These are phyloP conservation scores for Liriodendron chinense DNA, from an alignment of 164 flowering plant genomes.

Conservation along the genomic window DNA sequence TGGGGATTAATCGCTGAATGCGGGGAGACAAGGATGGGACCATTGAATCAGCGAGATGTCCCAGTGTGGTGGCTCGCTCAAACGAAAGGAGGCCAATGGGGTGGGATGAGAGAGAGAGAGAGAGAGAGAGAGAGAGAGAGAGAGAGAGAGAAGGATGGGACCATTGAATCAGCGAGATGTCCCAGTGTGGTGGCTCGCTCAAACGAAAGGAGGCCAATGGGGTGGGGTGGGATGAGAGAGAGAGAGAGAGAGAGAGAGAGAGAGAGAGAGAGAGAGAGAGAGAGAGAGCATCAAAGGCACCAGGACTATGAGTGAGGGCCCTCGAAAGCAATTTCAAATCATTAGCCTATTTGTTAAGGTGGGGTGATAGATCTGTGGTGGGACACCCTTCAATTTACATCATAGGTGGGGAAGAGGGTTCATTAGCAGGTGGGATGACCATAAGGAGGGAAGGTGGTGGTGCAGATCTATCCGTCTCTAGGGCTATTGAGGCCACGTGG, in stretches of 20 bases:
- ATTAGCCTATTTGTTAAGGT: neutral
- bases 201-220: neutral
- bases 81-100: neutral
- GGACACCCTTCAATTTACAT: conserved; percentile 4
- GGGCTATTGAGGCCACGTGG: no score
- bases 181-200: neutral
- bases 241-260: neutral
- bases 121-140: neutral
- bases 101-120: no score
- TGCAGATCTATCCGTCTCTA: no score
- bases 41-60: conserved; percentile 3
- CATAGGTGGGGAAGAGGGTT: conserved; percentile 10
- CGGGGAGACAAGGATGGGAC: neutral
- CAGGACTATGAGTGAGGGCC: neutral
- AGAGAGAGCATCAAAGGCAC: no score
- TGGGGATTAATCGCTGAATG: neutral
- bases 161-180: conserved; percentile 4
- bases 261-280: neutral
- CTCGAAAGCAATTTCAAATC: neutral
- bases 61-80: neutral
- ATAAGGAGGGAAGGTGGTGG: neutral
- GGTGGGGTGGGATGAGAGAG: neutral
- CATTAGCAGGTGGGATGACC: conserved; percentile 1
- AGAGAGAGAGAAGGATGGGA: neutral
- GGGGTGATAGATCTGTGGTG: neutral